Base-by-base conservation (phyloP, 2,329 filamentous ascomycete genomes). In the Diaporthe amygdali region DNA sequence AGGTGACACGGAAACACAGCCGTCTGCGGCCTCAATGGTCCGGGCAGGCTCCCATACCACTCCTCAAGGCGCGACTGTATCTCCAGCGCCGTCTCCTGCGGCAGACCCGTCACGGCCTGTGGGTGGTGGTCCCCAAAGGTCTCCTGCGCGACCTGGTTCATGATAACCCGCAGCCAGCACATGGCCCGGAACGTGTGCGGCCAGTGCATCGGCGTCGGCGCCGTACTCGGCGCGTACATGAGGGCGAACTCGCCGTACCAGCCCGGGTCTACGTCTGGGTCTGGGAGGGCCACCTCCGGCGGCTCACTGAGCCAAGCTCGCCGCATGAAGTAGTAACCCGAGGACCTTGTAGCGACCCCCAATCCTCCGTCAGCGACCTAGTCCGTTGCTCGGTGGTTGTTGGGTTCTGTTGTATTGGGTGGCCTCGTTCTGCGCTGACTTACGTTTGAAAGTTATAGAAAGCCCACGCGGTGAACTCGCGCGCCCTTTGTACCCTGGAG, bases 281-380 rank as follows among this genome's bases (percentile, higher is more conserved):
- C 56, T 12, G 56, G 56, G 25, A 34, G 56, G 27, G 25, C 2
- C 41, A 47, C 39, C 39, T 17, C 39, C 17, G 56, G 41, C 10
- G 39, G 39, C 5, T 63, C 41, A 41, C 56, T 3, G 17, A 63
- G 56, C 56, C 39, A 63, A 2, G 56, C 27, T 9, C 56, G 56
- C 39, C 56, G 39, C 56, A 47, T 47, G 39, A 63, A 63, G 56
- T 63, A 63, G 15, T 63, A 63, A 12, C 56, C 56, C 14, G 56
- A 10, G 5, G 56, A n/a, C 5, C 56, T 63, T 61, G 27, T n/a
- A 56, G n/a, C n/a, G 54, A 2, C 34, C 20, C 22, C 52, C 17
- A 22, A 8, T 9, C 52, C 52, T 6, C n/a, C 5, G 54, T 56
- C 54, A 56, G 54, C 54, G 54, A 56, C 15, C 9, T 15, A 22